Conservation (phyloP, 164 flowering plant species). For the Aristolochia contorta region DNA sequence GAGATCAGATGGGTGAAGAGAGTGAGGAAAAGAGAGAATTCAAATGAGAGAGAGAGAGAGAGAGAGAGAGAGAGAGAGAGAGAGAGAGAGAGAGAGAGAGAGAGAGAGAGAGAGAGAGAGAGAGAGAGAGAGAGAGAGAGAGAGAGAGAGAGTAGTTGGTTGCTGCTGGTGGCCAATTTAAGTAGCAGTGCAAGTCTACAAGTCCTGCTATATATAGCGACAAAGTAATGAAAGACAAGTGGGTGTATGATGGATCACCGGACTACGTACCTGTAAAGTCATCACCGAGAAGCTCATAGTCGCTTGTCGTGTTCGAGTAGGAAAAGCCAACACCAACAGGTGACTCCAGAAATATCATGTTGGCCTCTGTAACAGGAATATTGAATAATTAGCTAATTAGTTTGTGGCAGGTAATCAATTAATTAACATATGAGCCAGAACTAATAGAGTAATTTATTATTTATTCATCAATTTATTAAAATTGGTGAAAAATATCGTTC, state of each 20-base stretch:
- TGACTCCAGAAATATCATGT: slow-evolving; percentile 81
- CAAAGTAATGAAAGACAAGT: too few species aligned
- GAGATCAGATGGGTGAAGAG: too few species aligned
- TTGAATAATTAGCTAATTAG: neutral
- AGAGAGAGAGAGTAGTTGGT: neutral
- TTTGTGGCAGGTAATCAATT: too few species aligned
- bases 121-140: neutral
- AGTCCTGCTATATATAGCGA: neutral
- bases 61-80: neutral
- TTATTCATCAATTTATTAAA: neutral
- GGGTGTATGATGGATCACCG: too few species aligned
- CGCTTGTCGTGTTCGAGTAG: slow-evolving; percentile 60
- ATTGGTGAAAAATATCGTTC: neutral
- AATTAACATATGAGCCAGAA: too few species aligned
- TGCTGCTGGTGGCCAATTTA: neutral
- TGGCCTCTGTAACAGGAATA: slow-evolving; percentile 49
- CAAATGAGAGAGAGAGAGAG: neutral
- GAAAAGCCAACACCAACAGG: slow-evolving; percentile 87
- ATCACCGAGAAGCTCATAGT: slow-evolving; percentile 65
- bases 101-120: neutral
- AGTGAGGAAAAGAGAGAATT: neutral
- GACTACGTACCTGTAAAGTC: slow-evolving; percentile 51
- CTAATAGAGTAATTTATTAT: neutral
- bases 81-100: neutral
- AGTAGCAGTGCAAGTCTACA: neutral